phyloP scores from a whole-genome alignment of 1,284 basidiomycete genomes.

The Fomitopsis pinicola region DNA sequence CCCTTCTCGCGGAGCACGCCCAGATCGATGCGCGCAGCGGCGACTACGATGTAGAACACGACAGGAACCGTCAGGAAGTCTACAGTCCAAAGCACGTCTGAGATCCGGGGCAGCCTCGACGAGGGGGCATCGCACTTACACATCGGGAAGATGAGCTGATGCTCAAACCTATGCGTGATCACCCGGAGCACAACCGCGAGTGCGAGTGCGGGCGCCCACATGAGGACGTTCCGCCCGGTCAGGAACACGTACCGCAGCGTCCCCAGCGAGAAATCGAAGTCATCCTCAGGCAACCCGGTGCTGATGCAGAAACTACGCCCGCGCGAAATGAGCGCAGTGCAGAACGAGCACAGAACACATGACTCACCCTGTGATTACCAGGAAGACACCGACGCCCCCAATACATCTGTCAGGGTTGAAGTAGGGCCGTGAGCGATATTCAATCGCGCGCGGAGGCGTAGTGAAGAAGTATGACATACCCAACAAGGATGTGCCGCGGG shows the following conservation, averaged over 20 bases:
- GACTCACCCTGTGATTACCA: constrained; percentile 80
- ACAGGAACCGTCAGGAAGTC: constrained; percentile 85
- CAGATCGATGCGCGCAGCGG: constrained; percentile 62
- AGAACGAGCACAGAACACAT: background rate
- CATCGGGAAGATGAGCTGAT: constrained; percentile 89
- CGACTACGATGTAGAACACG: constrained; percentile 81
- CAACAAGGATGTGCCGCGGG: constrained; percentile 92
- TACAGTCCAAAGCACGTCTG: constrained; percentile 20
- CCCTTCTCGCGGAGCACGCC: constrained; percentile 58
- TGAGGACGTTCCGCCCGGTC: constrained; percentile 53
- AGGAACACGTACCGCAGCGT: constrained; percentile 63
- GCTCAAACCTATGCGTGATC: constrained; percentile 78
- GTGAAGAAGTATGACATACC: constrained; percentile 39
- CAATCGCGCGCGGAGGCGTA: background rate
- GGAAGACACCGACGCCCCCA: constrained; percentile 92
- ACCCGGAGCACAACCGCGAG: constrained; percentile 79
- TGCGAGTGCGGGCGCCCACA: constrained; percentile 76
- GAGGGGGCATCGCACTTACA: constrained; percentile 47
- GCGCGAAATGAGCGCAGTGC: background rate
- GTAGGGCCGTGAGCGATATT: background rate
- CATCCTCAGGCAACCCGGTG: constrained; percentile 79
- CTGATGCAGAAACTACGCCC: constrained; percentile 79
- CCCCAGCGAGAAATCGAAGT: constrained; percentile 65
- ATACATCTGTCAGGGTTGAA: constrained; percentile 61
- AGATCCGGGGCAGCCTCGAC: background rate